Conservation (phyloP, 1,284 basidiomycete genomes). For the Volvariella surrecta region DNA sequence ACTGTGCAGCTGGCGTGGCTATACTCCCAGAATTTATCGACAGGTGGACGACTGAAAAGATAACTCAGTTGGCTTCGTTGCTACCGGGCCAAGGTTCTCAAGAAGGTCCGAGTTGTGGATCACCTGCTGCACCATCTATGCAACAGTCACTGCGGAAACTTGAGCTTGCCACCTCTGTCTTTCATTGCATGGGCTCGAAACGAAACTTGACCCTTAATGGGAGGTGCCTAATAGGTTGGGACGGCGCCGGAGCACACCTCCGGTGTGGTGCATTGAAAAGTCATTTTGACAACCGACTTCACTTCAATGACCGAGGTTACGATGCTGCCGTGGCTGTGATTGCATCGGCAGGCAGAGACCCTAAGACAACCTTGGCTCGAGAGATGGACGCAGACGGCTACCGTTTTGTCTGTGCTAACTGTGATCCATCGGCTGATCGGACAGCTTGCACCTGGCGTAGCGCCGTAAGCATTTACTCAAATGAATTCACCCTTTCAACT, state of each 20-base stretch:
- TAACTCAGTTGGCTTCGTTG: conserved; percentile 7
- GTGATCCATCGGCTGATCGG: not conserved
- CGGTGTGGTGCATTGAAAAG: conserved; percentile 5
- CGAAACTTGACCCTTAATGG: not conserved
- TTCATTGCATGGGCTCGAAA: conserved; percentile 6
- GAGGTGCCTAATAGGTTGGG: conserved; percentile 8
- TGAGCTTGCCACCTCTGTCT: conserved; percentile 8
- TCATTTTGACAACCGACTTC: not conserved
- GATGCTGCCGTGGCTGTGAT: conserved; percentile 4
- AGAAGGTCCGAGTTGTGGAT: conserved; percentile 10
- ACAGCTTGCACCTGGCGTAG: conserved; percentile 8
- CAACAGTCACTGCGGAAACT: not conserved
- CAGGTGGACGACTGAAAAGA: conserved; percentile 7
- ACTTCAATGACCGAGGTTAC: conserved; percentile 4
- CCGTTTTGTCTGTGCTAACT: conserved; percentile 9
- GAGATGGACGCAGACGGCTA: conserved; percentile 8
- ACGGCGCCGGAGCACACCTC: conserved; percentile 6
- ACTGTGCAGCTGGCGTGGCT: not conserved
- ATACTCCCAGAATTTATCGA: conserved; percentile 2
- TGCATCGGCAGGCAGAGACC: conserved; percentile 7
- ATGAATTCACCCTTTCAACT: not conserved
- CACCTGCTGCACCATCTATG: too few species aligned
- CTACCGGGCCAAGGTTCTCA: conserved; percentile 10
- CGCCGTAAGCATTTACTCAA: conserved; percentile 5
- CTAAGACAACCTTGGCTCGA: conserved; percentile 1